Evolutionary conservation across 345 rosid species (phyloP).

Genomic region (Geranium rotundifolium): DNA sequence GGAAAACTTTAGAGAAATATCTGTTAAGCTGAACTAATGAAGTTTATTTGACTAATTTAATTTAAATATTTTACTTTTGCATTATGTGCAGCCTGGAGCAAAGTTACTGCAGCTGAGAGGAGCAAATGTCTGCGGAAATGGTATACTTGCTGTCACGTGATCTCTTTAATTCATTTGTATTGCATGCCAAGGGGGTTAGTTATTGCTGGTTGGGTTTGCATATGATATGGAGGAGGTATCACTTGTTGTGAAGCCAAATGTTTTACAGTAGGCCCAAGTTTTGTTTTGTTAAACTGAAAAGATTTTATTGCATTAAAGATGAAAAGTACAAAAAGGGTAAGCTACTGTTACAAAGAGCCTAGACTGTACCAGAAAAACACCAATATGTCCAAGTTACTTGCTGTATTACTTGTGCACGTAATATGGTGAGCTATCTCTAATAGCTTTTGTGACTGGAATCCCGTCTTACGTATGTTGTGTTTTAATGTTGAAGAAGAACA

Average conservation of each 20-base stretch:
- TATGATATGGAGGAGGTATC: too few relatives aligned
- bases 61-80: background rate
- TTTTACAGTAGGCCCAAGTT: too few relatives aligned
- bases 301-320: too few relatives aligned
- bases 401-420: background rate
- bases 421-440: background rate
- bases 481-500: background rate
- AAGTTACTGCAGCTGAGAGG: conserved; percentile 67
- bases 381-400: too few relatives aligned
- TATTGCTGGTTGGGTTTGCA: too few relatives aligned
- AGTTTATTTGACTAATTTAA: background rate
- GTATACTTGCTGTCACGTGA: conserved; percentile 23
- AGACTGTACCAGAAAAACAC: too few relatives aligned
- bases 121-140: conserved; percentile 68
- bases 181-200: too few relatives aligned
- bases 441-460: background rate
- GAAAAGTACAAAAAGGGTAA: too few relatives aligned
- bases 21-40: background rate
- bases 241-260: too few relatives aligned
- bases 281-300: too few relatives aligned
- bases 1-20: background rate
- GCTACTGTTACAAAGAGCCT: too few relatives aligned
- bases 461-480: background rate
- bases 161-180: too few relatives aligned
- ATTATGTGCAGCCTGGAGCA: conserved; percentile 72